These are phyloP conservation scores for Stylosanthes scabra DNA, from an alignment of 331 rosid genomes.

Conservation along the genomic window DNA sequence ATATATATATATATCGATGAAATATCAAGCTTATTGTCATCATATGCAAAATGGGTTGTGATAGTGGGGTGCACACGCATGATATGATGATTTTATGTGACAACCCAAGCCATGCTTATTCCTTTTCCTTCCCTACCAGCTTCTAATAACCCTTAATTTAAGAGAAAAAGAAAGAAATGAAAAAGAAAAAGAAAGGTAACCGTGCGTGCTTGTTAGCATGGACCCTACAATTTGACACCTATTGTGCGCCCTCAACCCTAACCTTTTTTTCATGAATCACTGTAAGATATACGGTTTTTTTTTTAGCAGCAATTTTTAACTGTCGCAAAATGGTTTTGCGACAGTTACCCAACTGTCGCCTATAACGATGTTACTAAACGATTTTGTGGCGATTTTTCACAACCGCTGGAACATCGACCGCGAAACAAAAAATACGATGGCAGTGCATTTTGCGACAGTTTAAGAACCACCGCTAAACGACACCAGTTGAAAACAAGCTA, in stretches of 20 bases:
- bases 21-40: slow-evolving; percentile 15
- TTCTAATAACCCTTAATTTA: neutral
- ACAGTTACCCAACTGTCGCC: no score
- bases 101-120: slow-evolving; percentile 31
- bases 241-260: slow-evolving; percentile 47
- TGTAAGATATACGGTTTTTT: no score
- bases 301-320: no score
- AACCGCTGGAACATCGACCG: no score
- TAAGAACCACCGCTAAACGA: no score
- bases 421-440: no score
- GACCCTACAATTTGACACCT: slow-evolving; percentile 55
- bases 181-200: slow-evolving; percentile 21
- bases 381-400: no score
- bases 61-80: slow-evolving; percentile 66
- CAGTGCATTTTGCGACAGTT: no score
- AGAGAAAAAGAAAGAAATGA: neutral
- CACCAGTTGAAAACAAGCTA: no score
- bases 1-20: slow-evolving; percentile 1
- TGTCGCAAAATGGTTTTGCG: no score
- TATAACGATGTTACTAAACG: no score
- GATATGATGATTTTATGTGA: slow-evolving; percentile 35
- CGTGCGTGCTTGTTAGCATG: slow-evolving; percentile 56
- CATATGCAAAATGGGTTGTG: slow-evolving; percentile 39
- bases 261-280: neutral
- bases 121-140: slow-evolving; percentile 27